A percentile compares a stretch with the other conserved stretches of the same genome.
Conservation (phyloP, 208 protist species). For the Entamoeba invadens region DNA sequence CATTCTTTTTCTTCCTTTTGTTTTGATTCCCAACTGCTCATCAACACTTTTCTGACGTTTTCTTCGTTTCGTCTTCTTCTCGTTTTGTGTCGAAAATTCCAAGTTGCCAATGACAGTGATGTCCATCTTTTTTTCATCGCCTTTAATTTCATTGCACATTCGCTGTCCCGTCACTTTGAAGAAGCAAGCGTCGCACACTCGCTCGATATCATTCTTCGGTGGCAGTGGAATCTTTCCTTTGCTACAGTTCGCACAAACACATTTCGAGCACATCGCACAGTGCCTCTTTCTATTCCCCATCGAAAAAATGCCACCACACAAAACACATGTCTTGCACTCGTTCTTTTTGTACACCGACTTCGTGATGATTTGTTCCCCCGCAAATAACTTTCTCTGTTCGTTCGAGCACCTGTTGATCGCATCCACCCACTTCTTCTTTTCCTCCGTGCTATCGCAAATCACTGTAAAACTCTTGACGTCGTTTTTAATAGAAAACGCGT, state of each 20-base stretch:
- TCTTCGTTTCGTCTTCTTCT: too few relatives aligned
- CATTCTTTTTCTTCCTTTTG: too few relatives aligned
- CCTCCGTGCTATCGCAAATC: background rate
- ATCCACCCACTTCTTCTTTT: background rate
- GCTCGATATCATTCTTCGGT: background rate
- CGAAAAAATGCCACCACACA: background rate
- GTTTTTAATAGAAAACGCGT: background rate
- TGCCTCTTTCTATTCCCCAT: background rate
- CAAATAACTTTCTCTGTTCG: too few relatives aligned
- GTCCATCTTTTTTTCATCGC: too few relatives aligned
- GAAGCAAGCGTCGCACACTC: background rate
- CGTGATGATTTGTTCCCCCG: too few relatives aligned
- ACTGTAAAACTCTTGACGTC: background rate
- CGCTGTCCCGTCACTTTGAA: too few relatives aligned
- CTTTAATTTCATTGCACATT: too few relatives aligned
- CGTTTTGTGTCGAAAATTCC: too few relatives aligned
- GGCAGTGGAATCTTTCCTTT: background rate
- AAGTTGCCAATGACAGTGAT: too few relatives aligned
- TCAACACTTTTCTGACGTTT: too few relatives aligned
- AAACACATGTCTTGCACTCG: background rate
- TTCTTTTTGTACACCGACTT: background rate
- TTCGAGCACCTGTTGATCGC: background rate
- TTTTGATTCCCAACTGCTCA: too few relatives aligned
- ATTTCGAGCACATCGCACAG: background rate
- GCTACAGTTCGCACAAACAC: background rate